Evolutionary conservation across 2,329 filamentous ascomycete genomes (phyloP).

Genomic region (Colletotrichum caudatum): DNA sequence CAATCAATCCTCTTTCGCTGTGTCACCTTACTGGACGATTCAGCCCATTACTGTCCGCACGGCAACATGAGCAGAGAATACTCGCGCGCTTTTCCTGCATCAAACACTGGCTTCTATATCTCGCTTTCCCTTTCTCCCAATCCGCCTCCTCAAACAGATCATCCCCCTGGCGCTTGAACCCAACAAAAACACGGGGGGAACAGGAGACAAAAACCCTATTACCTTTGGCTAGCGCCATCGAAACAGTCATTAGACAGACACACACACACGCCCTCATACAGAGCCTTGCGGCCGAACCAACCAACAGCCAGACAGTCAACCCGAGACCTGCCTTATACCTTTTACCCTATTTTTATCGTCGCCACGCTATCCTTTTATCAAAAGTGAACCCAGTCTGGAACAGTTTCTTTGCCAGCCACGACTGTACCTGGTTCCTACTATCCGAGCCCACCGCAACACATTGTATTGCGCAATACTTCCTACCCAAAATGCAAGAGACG

Average conservation of each 20-base stretch:
- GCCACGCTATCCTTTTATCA: background rate
- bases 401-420: background rate
- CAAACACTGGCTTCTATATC: conserved; percentile 27
- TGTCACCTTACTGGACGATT: conserved; percentile 31
- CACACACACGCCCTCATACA: background rate
- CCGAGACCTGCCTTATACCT: conserved; percentile 4
- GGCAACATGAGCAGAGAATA: conserved; percentile 42
- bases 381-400: background rate
- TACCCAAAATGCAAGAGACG: conserved; percentile 50
- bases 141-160: conserved; percentile 27
- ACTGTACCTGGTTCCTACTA: background rate
- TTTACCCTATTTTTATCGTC: background rate
- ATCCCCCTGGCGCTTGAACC: conserved; percentile 34
- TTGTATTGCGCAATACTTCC: background rate
- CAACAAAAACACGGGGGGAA: background rate
- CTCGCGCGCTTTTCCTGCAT: conserved; percentile 30
- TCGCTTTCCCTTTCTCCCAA: conserved; percentile 36
- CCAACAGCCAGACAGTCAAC: conserved; percentile 1
- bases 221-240: conserved; percentile 7
- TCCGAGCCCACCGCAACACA: background rate
- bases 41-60: conserved; percentile 32
- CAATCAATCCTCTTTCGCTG: conserved; percentile 16
- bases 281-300: conserved; percentile 12
- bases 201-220: conserved; percentile 7
- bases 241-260: conserved; percentile 2